Conservation (phyloP, 2,329 filamentous ascomycete species). For the Dactylellina parvicollis region DNA sequence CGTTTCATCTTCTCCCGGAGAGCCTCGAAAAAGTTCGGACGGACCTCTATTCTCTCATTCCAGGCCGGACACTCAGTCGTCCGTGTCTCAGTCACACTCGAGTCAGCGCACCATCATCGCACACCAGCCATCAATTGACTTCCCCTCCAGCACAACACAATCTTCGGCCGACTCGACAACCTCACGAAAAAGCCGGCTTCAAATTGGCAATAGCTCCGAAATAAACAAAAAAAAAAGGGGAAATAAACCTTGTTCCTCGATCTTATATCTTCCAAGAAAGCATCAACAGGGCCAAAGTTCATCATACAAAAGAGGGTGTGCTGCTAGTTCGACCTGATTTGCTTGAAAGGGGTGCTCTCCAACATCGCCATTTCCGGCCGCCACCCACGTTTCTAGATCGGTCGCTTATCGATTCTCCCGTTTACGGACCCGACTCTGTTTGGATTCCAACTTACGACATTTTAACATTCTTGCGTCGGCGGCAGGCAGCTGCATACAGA, state of each 20-base stretch:
- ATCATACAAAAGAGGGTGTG: neutral
- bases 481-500: conserved; percentile 16
- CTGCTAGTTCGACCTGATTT: neutral
- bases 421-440: conserved; percentile 43
- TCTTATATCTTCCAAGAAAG: conserved; percentile 30
- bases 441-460: conserved; percentile 28
- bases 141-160: too few relatives aligned
- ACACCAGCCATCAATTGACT: too few relatives aligned
- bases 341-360: conserved; percentile 20
- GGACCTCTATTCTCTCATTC: too few relatives aligned
- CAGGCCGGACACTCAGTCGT: too few relatives aligned
- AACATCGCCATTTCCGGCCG: conserved; percentile 53
- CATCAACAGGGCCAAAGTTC: neutral
- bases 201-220: conserved; percentile 9
- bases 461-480: conserved; percentile 6
- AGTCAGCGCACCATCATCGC: neutral
- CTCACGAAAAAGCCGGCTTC: neutral
- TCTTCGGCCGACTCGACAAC: neutral
- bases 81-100: too few relatives aligned
- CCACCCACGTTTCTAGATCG: conserved; percentile 52
- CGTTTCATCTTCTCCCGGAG: too few relatives aligned
- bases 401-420: conserved; percentile 46
- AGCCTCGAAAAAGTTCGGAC: too few relatives aligned
- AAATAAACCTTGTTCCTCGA: conserved; percentile 15
- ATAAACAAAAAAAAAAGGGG: neutral